A percentile compares a stretch with the other conserved stretches of the same genome.
phyloP scores from a whole-genome alignment of 2,329 filamentous ascomycete species.

The Penicillium sp. region DNA sequence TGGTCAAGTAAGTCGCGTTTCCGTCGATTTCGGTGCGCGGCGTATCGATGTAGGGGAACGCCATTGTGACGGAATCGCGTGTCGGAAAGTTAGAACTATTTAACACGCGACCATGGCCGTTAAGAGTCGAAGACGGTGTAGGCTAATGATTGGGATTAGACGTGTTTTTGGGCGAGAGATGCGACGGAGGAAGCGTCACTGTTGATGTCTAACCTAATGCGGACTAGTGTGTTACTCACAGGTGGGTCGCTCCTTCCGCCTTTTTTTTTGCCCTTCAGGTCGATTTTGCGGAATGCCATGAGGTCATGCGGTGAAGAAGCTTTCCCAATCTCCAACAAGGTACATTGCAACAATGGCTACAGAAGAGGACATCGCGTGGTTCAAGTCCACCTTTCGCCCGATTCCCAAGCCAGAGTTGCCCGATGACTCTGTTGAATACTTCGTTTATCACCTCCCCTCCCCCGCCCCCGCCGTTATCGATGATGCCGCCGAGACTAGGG shows the following conservation, averaged over 20 bases:
- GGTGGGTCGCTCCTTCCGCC: constrained; percentile 31
- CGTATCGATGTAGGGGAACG: constrained; percentile 75
- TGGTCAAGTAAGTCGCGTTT: constrained; percentile 80
- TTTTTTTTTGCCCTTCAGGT: constrained; percentile 25
- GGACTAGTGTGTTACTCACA: constrained; percentile 33
- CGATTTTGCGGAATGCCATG: constrained; percentile 31
- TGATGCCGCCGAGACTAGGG: constrained; percentile 56
- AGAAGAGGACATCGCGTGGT: constrained; percentile 66
- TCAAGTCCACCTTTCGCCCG: constrained; percentile 67
- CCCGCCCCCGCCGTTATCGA: constrained; percentile 58
- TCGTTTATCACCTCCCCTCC: constrained; percentile 71
- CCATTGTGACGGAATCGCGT: constrained; percentile 56
- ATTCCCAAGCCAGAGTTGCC: constrained; percentile 69
- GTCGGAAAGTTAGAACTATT: constrained; percentile 19
- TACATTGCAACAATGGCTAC: constrained; percentile 40
- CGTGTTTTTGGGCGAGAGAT: constrained; percentile 40
- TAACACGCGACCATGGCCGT: constrained; percentile 34
- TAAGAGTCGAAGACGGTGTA: constrained; percentile 1
- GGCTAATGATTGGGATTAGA: constrained; percentile 23
- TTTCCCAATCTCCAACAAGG: neutral
- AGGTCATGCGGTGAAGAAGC: constrained; percentile 32
- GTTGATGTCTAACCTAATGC: constrained; percentile 47
- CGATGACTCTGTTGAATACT: constrained; percentile 86
- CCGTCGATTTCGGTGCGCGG: constrained; percentile 78
- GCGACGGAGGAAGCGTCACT: constrained; percentile 28